A percentile compares a stretch with the other conserved stretches of the same genome.
Conservation (phyloP, 2,329 filamentous ascomycete species). For the Torrubiellomyces zombiae region DNA sequence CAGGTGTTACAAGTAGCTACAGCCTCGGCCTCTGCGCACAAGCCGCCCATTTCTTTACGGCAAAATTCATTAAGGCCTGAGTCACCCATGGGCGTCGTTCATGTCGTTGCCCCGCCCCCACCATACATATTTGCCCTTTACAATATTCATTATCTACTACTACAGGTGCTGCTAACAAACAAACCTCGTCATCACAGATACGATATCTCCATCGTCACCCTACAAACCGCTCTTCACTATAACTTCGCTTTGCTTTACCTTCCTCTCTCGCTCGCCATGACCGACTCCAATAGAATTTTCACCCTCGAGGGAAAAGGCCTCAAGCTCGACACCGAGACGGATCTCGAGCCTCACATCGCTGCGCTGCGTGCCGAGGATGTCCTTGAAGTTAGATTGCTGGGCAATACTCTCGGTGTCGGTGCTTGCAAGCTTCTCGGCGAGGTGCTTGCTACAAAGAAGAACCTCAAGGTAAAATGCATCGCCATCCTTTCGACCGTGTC, state of each 20-base stretch:
- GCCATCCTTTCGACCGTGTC: not conserved
- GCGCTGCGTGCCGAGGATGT: constrained; percentile 57
- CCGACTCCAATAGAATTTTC: constrained; percentile 46
- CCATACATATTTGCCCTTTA: constrained; percentile 7
- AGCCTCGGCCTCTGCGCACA: constrained; percentile 1
- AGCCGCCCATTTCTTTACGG: not conserved
- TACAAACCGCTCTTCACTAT: no score
- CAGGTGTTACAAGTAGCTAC: no score
- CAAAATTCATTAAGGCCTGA: no score
- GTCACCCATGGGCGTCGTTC: no score
- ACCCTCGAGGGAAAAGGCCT: constrained; percentile 82
- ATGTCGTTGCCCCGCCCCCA: constrained; percentile 13
- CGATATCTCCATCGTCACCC: no score
- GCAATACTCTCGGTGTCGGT: constrained; percentile 83
- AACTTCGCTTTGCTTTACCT: constrained; percentile 4
- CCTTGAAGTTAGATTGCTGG: constrained; percentile 72
- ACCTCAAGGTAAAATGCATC: constrained; percentile 42
- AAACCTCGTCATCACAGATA: no score
- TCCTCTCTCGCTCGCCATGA: constrained; percentile 10
- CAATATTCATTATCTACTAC: no score
- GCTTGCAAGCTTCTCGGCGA: constrained; percentile 75
- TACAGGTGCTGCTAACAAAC: no score
- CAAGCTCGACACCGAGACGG: constrained; percentile 77
- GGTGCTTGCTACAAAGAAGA: constrained; percentile 71
- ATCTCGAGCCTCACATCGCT: constrained; percentile 72